Evolutionary conservation across 1,284 basidiomycete genomes (phyloP), one percentile per base, ranked within the genome.

Genomic region (Sanghuangporus sanghuang): DNA sequence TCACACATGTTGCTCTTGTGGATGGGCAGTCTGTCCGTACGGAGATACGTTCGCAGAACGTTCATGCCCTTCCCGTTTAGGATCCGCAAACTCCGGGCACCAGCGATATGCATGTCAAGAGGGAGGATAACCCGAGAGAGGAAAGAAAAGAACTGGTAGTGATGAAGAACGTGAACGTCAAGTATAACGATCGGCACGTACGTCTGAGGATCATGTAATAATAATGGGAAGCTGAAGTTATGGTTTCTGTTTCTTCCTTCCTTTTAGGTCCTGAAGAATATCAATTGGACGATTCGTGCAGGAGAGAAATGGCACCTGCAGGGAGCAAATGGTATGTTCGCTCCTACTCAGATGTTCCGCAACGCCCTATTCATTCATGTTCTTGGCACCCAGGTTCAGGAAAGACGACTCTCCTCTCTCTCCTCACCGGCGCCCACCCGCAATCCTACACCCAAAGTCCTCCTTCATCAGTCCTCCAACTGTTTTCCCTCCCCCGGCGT

Each of bases 351-450:
- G 48, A 14, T 6, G 36, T 48, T n/a, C 21, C 9, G 9, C 21
- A 23, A 23, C 7, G 6, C 8, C 7, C 50, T 18, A 2, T n/a
- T 23, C 7, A 11, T 52, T 23, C 50, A 6, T 52, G 9, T 11
- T 23, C 50, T 27, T 21, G 21, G 16, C 65, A 11, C 55, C 63
- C 39, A 93, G 91, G 95, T 54, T 94, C 93, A 0, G 96, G 96
- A 1, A 99, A 99, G 77, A 96, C 96, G 0, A 98, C 96, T 0
- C 85, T 98, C 0, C 81, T 98, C n/a, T 89, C 96, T 3, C 75
- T 98, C 39, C 78, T 99, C 44, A 93, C 95, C 0, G 96, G 96
- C 27, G 94, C 96, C 70, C 96, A 98, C 74, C 96, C 96, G 0
- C 93, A 93, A 67, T 96, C 95, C 0, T 98, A 90, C 76, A 89